A percentile compares a stretch with the other conserved stretches of the same genome.
These are phyloP conservation scores for Rhynchosporium agropyri DNA, from an alignment of 2,329 filamentous ascomycete species.

Conservation along the genomic window DNA sequence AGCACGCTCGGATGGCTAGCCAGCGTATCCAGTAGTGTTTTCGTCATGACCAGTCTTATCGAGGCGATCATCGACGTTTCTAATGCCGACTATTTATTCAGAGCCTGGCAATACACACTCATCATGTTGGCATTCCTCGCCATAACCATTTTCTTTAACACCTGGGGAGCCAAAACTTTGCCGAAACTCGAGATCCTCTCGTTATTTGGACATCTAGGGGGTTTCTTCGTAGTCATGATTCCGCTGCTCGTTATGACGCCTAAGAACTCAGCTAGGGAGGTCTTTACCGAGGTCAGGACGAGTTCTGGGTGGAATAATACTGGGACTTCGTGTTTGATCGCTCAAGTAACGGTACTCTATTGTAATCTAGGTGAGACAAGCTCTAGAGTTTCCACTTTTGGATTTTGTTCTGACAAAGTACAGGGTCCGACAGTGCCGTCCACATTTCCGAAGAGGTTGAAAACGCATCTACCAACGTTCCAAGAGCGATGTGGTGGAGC, in stretches of 20 bases:
- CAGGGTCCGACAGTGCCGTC: conserved; percentile 36
- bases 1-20: conserved; percentile 51
- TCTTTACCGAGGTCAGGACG: conserved; percentile 43
- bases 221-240: conserved; percentile 49
- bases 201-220: conserved; percentile 49
- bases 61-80: conserved; percentile 46
- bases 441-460: conserved; percentile 54
- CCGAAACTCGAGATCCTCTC: conserved; percentile 49
- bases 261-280: conserved; percentile 35
- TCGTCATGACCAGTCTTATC: conserved; percentile 49
- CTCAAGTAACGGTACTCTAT: conserved; percentile 41
- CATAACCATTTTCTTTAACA: conserved; percentile 50
- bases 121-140: conserved; percentile 48
- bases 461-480: conserved; percentile 51
- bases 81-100: conserved; percentile 42
- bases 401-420: neutral
- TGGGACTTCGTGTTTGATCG: conserved; percentile 44
- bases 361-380: conserved; percentile 39
- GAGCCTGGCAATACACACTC: conserved; percentile 50
- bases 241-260: conserved; percentile 43
- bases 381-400: neutral
- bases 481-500: conserved; percentile 51
- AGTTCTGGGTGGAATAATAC: conserved; percentile 42
- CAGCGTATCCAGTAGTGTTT: conserved; percentile 46
- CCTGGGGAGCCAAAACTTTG: conserved; percentile 45